Conservation (phyloP, 73 alveolate genomes). For the Tetrahymena malaccensis region DNA sequence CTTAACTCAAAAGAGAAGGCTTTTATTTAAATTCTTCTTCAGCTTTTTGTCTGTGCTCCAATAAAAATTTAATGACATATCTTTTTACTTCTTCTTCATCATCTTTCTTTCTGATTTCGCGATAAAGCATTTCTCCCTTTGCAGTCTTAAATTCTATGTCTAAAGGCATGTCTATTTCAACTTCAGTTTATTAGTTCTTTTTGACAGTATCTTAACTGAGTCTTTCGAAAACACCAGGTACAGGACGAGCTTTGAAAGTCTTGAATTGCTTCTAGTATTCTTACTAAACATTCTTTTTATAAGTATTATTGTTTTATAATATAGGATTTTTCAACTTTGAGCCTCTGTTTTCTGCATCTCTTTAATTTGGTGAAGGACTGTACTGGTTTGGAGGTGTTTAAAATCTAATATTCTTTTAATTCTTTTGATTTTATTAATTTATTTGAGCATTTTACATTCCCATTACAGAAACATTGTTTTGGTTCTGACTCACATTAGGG, state of each 20-base stretch:
- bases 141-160: background rate
- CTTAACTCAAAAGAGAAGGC: background rate
- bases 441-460: background rate
- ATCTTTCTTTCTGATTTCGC: background rate
- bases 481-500: background rate
- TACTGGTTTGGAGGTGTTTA: background rate
- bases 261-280: background rate
- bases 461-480: background rate
- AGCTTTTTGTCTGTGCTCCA: background rate
- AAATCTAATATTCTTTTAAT: background rate
- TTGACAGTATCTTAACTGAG: background rate
- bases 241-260: background rate
- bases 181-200: background rate
- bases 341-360: background rate
- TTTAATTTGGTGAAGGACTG: background rate
- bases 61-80: background rate
- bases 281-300: background rate
- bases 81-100: background rate
- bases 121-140: background rate
- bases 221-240: background rate
- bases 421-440: background rate
- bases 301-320: background rate
- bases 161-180: background rate
- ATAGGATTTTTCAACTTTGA: background rate
- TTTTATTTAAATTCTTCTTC: background rate